These are phyloP conservation scores for Annulohypoxylon stygium DNA, from an alignment of 495 filamentous ascomycete genomes.

Conservation along the genomic window DNA sequence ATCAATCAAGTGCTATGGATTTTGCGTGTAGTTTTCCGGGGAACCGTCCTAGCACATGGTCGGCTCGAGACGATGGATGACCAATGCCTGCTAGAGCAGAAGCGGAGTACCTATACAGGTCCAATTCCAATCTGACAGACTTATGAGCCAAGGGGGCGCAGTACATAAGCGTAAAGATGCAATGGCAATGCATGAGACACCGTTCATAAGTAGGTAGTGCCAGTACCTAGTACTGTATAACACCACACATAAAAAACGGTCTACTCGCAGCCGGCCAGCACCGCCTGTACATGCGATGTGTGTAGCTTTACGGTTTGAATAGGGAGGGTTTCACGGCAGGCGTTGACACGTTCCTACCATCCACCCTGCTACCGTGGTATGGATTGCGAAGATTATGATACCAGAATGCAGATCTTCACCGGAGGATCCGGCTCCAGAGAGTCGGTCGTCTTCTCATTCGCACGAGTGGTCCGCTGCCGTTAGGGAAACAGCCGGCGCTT, in stretches of 20 bases:
- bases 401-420: constrained; percentile 40
- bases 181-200: constrained; percentile 16
- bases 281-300: constrained; percentile 1
- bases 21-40: constrained; percentile 16
- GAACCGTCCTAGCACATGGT: constrained; percentile 6
- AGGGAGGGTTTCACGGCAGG: constrained; percentile 39
- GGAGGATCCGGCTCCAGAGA: constrained; percentile 29
- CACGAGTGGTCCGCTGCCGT: constrained; percentile 11
- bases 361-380: constrained; percentile 35
- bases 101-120: constrained; percentile 24
- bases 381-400: constrained; percentile 29
- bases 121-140: constrained; percentile 32
- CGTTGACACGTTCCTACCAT: constrained; percentile 39
- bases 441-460: constrained; percentile 21
- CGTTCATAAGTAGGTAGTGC: constrained; percentile 8
- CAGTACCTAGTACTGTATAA: constrained; percentile 20
- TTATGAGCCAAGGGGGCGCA: constrained; percentile 40
- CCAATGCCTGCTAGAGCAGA: constrained; percentile 21
- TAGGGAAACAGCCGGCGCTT: constrained; percentile 12
- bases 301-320: constrained; percentile 17
- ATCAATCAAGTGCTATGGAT: not conserved
- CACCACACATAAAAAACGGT: constrained; percentile 27
- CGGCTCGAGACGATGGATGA: constrained; percentile 16
- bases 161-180: constrained; percentile 27
- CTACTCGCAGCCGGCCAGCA: constrained; percentile 28